Base-by-base conservation (phyloP, 2,329 filamentous ascomycete genomes). In the Neonectria hederae region DNA sequence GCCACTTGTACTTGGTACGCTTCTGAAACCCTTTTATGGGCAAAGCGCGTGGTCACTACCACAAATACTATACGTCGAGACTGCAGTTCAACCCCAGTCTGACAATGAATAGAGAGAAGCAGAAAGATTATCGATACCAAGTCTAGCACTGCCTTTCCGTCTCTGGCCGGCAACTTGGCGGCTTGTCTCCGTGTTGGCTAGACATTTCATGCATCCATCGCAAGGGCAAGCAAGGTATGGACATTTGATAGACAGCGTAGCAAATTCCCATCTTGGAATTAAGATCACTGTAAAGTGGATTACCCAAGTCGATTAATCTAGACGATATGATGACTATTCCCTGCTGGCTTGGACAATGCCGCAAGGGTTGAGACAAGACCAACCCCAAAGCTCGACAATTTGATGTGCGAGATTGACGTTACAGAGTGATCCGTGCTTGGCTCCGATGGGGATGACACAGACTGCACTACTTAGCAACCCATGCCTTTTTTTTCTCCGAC, bases 21-120 rank as follows among this genome's bases (percentile, higher is more conserved):
- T 35, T 48, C 17, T 62, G 59, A 62, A 62, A 62, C 59, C 59
- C 28, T 24, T 54, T 49, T 28, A 26, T 10, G 24, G 48, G 28
- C 26, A 51, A 13, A 42, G n/a, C 17, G 35, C 35, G 14, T 6
- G 35, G 17, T 38, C 35, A 38, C 14, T 14, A 35, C 32, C 4
- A 38, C 14, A 14, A 38, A 38, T n/a, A 38, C 14, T 7, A 17
- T 28, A 49, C 24, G 22, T 28, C 28, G n/a, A 28, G 45, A 28
- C 45, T 48, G 45, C 14, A 28, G 13, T n/a, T n/a, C 45, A 49
- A 21, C 46, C 35, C n/a, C 35, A 14, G 3, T 38, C n/a, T n/a
- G n/a, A n/a, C n/a, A n/a, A n/a, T 35, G 32, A 5, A 35, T 10
- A 35, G 13, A 14, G 13, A 35, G 11, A 35, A 14, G 30, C 5